These are phyloP conservation scores for Curvularia lunata DNA, from an alignment of 2,329 filamentous ascomycete genomes.

Conservation along the genomic window DNA sequence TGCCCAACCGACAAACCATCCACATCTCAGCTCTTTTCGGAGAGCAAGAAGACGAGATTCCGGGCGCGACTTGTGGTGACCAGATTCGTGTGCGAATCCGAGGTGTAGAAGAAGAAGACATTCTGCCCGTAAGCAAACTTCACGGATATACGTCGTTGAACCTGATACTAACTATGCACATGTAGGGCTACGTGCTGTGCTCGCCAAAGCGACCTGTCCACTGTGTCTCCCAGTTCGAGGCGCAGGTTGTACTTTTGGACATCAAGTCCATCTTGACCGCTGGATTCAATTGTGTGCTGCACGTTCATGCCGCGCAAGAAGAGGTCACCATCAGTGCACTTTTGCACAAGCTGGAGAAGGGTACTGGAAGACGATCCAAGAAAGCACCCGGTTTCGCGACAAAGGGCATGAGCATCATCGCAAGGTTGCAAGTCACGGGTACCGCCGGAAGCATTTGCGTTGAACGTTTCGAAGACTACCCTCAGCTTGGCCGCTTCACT, in stretches of 20 bases:
- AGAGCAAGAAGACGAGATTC: slow-evolving; percentile 92
- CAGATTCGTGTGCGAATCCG: slow-evolving; percentile 91
- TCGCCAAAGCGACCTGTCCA: slow-evolving; percentile 93
- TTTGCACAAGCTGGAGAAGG: slow-evolving; percentile 94
- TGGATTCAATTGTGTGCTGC: slow-evolving; percentile 96
- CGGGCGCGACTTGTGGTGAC: slow-evolving; percentile 84
- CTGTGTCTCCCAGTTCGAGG: slow-evolving; percentile 87
- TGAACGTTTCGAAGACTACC: slow-evolving; percentile 94
- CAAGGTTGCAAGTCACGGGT: slow-evolving; percentile 84
- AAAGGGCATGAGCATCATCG: slow-evolving; percentile 84
- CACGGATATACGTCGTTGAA: not conserved
- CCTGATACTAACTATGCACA: not conserved
- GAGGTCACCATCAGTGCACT: slow-evolving; percentile 91
- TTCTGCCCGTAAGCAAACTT: slow-evolving; percentile 67
- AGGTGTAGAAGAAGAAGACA: slow-evolving; percentile 96
- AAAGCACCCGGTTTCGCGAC: slow-evolving; percentile 88
- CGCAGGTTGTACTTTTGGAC: slow-evolving; percentile 93
- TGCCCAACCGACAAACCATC: slow-evolving; percentile 88
- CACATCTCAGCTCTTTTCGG: slow-evolving; percentile 87
- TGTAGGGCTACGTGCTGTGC: slow-evolving; percentile 81
- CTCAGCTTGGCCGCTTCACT: slow-evolving; percentile 62
- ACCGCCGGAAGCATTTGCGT: slow-evolving; percentile 88
- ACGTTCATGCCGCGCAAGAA: slow-evolving; percentile 96
- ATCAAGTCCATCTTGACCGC: slow-evolving; percentile 92
- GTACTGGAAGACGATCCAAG: slow-evolving; percentile 92